Percentiles rank a stretch among this genome's conserved stretches.
These are phyloP conservation scores for Melaleuca quinquenervia DNA, from an alignment of 345 rosid genomes.

Conservation along the genomic window DNA sequence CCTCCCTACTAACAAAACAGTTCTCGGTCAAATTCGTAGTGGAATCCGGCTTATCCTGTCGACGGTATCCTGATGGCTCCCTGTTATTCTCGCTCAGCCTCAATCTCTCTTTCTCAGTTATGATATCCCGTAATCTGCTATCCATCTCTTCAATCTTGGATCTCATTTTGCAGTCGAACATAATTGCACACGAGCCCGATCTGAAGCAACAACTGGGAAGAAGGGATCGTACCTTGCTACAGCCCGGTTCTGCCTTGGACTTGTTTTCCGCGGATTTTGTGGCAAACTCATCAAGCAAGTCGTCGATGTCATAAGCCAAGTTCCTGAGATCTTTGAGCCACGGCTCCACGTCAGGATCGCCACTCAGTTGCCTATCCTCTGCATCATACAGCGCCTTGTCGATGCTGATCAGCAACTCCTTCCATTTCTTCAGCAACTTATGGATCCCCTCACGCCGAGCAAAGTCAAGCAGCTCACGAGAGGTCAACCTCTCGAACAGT, in stretches of 20 bases:
- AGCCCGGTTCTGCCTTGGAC: neutral
- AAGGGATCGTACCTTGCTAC: neutral
- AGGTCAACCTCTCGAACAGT: neutral
- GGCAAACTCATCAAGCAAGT: conserved; percentile 5
- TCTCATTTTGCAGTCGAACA: conserved; percentile 1
- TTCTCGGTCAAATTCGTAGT: neutral
- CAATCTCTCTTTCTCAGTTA: neutral
- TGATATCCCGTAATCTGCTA: neutral
- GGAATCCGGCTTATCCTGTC: no score
- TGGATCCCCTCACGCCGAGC: neutral
- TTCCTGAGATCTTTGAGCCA: conserved; percentile 11
- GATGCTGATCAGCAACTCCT: neutral
- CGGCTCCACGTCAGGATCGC: neutral
- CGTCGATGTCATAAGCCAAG: conserved; percentile 10
- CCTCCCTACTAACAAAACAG: neutral
- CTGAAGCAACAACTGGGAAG: neutral
- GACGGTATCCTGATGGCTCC: rapidly evolving
- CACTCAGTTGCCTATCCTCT: neutral
- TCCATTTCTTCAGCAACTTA: conserved; percentile 6
- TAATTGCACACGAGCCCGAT: neutral
- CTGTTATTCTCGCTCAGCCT: neutral
- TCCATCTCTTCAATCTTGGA: neutral
- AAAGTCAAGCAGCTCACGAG: neutral
- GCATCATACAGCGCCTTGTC: neutral
- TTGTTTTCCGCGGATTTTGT: neutral